phyloP scores from a whole-genome alignment of 1,139 yeast species.

The Candida albicans region DNA sequence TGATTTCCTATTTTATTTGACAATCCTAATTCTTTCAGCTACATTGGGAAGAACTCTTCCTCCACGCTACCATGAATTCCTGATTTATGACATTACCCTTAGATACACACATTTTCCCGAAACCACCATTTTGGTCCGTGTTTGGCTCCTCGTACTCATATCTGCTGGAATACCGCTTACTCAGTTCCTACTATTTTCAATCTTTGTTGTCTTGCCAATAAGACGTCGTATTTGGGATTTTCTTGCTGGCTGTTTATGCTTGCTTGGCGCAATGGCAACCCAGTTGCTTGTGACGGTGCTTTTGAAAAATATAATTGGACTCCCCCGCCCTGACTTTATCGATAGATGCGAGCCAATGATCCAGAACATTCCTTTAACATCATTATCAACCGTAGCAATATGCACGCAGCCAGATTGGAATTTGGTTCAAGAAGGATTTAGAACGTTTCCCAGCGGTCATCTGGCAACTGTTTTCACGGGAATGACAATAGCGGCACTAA shows the following conservation, averaged over 20 bases:
- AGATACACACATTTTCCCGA: conserved; percentile 38
- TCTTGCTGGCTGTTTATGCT: conserved; percentile 34
- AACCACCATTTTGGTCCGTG: conserved; percentile 30
- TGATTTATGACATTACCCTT: conserved; percentile 29
- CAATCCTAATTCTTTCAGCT: conserved; percentile 23
- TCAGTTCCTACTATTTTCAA: conserved; percentile 24
- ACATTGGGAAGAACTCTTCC: conserved; percentile 32
- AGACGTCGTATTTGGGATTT: conserved; percentile 44
- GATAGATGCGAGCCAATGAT: conserved; percentile 40
- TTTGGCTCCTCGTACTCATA: conserved; percentile 27
- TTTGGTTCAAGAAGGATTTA: conserved; percentile 46
- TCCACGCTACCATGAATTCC: conserved; percentile 46
- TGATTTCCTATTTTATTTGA: conserved; percentile 36
- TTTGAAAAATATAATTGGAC: conserved; percentile 45
- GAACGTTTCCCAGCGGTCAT: conserved; percentile 56
- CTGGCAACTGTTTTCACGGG: conserved; percentile 49
- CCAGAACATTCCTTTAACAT: conserved; percentile 11
- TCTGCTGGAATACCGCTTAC: conserved; percentile 36
- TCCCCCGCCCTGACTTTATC: conserved; percentile 50
- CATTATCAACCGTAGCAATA: conserved; percentile 32
- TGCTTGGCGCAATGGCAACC: conserved; percentile 40
- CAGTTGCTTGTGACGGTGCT: conserved; percentile 43
- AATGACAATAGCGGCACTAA: conserved; percentile 37
- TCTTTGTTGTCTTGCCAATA: conserved; percentile 17
- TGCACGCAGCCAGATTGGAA: conserved; percentile 31